Percentiles rank a stretch among this genome's conserved stretches.
These are phyloP conservation scores for Cercophora samala DNA, from an alignment of 495 filamentous ascomycete species.

Conservation along the genomic window DNA sequence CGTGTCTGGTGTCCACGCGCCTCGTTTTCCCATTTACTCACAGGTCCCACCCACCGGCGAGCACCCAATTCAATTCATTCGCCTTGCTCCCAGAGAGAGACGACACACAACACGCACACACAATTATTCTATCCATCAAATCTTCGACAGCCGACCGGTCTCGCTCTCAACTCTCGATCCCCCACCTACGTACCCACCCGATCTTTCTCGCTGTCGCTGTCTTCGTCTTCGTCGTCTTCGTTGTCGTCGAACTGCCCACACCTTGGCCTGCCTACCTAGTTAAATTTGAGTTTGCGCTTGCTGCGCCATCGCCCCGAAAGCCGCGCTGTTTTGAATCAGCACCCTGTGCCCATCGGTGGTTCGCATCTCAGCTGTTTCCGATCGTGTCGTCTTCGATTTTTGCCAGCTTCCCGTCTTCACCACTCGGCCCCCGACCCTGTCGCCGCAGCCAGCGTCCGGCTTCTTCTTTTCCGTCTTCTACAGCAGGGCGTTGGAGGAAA, in stretches of 20 bases:
- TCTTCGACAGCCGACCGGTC: slow-evolving; percentile 22
- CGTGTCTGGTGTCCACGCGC: slow-evolving; percentile 21
- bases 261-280: slow-evolving; percentile 1
- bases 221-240: no score
- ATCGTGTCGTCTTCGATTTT: slow-evolving; percentile 15
- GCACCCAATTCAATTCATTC: not conserved
- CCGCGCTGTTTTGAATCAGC: slow-evolving; percentile 22
- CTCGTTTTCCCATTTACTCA: slow-evolving; percentile 1
- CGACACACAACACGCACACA: no score
- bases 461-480: not conserved
- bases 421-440: not conserved
- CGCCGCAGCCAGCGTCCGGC: not conserved
- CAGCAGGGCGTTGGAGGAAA: not conserved
- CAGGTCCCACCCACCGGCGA: not conserved
- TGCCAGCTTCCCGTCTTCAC: slow-evolving; percentile 1
- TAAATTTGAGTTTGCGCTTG: slow-evolving; percentile 27
- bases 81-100: slow-evolving; percentile 7
- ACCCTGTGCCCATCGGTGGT: slow-evolving; percentile 10
- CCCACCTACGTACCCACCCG: not conserved
- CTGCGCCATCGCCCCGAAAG: slow-evolving; percentile 20
- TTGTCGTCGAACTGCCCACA: not conserved
- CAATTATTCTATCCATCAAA: slow-evolving; percentile 7
- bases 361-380: slow-evolving; percentile 18
- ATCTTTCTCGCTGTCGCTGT: slow-evolving; percentile 1
- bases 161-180: slow-evolving; percentile 14